phyloP scores from a whole-genome alignment of 1,139 yeast species.

The Dujonia santamariae region DNA sequence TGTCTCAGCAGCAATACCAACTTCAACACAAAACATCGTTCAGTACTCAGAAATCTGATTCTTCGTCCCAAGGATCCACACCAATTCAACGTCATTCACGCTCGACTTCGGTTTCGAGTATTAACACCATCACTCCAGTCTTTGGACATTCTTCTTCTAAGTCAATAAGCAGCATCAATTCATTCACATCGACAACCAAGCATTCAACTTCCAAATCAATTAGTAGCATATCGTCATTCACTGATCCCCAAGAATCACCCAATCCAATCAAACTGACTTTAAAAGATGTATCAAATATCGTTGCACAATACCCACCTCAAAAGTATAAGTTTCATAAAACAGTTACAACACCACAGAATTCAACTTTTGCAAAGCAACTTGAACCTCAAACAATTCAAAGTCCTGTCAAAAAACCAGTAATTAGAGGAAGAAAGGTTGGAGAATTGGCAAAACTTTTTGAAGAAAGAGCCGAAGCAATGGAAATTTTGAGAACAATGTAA shows the following conservation, averaged over 20 bases:
- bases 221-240: not conserved
- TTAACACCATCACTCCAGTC: not conserved
- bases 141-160: not conserved
- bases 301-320: slow-evolving; percentile 39
- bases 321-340: slow-evolving; percentile 27
- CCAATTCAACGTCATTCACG: no score
- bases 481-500: slow-evolving; percentile 39
- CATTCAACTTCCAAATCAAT: slow-evolving; percentile 1
- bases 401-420: slow-evolving; percentile 40
- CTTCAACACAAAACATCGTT: no score
- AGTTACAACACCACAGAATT: slow-evolving; percentile 6
- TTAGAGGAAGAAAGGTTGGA: slow-evolving; percentile 53
- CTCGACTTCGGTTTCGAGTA: no score
- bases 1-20: no score
- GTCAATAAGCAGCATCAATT: not conserved
- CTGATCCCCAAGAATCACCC: not conserved
- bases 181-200: not conserved
- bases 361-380: not conserved
- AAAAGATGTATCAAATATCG: slow-evolving; percentile 23
- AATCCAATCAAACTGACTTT: slow-evolving; percentile 9
- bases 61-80: no score
- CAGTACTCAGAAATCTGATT: no score
- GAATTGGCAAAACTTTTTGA: slow-evolving; percentile 55
- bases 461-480: slow-evolving; percentile 53
- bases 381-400: slow-evolving; percentile 1